phyloP scores from a whole-genome alignment of 805 yeast genomes.

The Wickerhamomyces silvicola region DNA sequence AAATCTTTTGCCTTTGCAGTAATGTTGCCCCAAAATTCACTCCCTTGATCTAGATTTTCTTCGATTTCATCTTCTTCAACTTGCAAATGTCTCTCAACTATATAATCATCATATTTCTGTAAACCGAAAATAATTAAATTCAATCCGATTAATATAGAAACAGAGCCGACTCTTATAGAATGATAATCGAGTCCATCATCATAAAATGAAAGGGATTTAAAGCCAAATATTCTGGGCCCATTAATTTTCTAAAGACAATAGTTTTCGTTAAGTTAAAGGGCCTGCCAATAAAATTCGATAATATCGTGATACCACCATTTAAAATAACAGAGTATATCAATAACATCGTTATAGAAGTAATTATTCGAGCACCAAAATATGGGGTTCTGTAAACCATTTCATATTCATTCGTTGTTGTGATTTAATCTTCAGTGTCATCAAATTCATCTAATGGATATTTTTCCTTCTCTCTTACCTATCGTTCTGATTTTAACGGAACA shows the following conservation, averaged over 20 bases:
- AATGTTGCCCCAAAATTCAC: neutral
- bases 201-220: no score
- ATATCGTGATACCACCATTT: constrained; percentile 17
- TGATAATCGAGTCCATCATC: neutral
- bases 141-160: constrained; percentile 17
- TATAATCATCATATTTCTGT: constrained; percentile 11
- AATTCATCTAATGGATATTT: constrained; percentile 33
- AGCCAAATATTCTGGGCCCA: no score
- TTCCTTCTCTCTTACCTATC: constrained; percentile 22
- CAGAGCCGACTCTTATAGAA: constrained; percentile 1
- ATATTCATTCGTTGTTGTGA: constrained; percentile 40
- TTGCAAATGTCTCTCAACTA: constrained; percentile 16
- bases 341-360: constrained; percentile 29
- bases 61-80: constrained; percentile 7
- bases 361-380: constrained; percentile 53
- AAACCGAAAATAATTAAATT: constrained; percentile 11
- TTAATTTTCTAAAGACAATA: no score
- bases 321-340: constrained; percentile 40
- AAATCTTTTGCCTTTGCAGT: no score
- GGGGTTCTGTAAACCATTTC: constrained; percentile 87
- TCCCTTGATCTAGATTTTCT: neutral
- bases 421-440: constrained; percentile 36
- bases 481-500: constrained; percentile 39
- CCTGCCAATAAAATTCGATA: constrained; percentile 23
- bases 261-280: constrained; percentile 10